Evolutionary conservation across 305 asterid species (phyloP).

Genomic region (Fraxinus sp.): DNA sequence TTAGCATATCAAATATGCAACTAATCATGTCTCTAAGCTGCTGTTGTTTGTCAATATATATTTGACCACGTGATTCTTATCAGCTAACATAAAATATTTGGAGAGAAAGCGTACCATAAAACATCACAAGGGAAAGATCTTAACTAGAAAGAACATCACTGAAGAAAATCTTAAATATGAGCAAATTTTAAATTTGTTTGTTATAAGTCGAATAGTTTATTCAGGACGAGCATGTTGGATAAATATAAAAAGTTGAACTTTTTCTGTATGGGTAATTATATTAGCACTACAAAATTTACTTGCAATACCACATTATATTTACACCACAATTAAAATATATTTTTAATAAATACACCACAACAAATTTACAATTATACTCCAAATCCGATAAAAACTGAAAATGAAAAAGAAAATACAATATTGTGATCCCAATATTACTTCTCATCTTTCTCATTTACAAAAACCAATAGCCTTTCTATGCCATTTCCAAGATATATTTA

Average conservation of each 20-base stretch:
- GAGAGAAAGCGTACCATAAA: background rate
- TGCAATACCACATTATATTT: no score
- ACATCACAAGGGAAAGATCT: background rate
- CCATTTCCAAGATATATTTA: no score
- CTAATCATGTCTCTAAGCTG: background rate
- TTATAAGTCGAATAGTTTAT: background rate
- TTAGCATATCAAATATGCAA: background rate
- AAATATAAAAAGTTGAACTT: background rate
- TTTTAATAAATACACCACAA: no score
- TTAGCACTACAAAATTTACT: no score
- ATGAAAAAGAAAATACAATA: no score
- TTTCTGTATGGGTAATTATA: no score
- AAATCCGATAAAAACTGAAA: no score
- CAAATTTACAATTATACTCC: no score
- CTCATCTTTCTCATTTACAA: no score
- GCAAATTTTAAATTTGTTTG: background rate
- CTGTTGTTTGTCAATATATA: background rate
- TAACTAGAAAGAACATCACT: background rate
- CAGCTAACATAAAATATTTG: background rate
- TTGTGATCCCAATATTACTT: no score
- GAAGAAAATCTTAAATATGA: background rate
- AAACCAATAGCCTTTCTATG: no score
- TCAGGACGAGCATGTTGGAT: background rate
- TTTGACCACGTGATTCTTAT: background rate
- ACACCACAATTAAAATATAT: no score